Evolutionary conservation across 306 rosid genomes (phyloP).

Genomic region (Vigna trinervia): DNA sequence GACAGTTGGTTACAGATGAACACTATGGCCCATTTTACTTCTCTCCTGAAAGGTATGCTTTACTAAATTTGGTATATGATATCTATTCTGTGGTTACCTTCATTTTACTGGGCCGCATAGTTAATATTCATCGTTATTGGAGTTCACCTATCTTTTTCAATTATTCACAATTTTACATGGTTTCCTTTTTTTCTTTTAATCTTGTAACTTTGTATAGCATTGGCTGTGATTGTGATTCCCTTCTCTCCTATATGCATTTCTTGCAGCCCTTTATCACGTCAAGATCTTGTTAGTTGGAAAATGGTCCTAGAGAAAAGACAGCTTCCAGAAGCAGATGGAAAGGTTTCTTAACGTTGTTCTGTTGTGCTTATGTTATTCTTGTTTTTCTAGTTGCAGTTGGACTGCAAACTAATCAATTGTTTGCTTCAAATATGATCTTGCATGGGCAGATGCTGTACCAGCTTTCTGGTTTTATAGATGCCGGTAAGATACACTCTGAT

Average conservation of each 20-base stretch:
- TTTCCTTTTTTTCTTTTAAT: constrained; percentile 10
- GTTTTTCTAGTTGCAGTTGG: constrained; percentile 35
- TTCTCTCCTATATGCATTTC: constrained; percentile 34
- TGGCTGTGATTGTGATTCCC: background rate
- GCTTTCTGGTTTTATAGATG: constrained; percentile 80
- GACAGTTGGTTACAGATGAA: constrained; percentile 58
- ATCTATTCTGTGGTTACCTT: constrained; percentile 10
- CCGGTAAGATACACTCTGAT: constrained; percentile 72
- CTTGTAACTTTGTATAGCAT: background rate
- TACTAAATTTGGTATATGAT: constrained; percentile 27
- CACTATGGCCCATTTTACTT: constrained; percentile 60
- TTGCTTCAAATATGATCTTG: constrained; percentile 31
- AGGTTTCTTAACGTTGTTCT: constrained; percentile 55
- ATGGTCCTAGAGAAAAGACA: constrained; percentile 72
- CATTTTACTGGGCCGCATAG: background rate
- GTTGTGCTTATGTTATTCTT: constrained; percentile 12
- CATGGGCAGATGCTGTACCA: constrained; percentile 65
- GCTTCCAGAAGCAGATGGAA: constrained; percentile 74
- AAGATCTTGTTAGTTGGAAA: constrained; percentile 86
- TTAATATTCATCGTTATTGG: background rate
- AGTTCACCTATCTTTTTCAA: background rate
- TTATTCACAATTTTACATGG: background rate
- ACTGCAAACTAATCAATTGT: constrained; percentile 33
- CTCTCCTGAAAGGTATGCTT: constrained; percentile 70
- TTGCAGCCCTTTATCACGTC: constrained; percentile 79